Evolutionary conservation across 1,139 yeast species (phyloP), one percentile per base, ranked within the genome.

Genomic region (Magnusiomyces tetraspermus): DNA sequence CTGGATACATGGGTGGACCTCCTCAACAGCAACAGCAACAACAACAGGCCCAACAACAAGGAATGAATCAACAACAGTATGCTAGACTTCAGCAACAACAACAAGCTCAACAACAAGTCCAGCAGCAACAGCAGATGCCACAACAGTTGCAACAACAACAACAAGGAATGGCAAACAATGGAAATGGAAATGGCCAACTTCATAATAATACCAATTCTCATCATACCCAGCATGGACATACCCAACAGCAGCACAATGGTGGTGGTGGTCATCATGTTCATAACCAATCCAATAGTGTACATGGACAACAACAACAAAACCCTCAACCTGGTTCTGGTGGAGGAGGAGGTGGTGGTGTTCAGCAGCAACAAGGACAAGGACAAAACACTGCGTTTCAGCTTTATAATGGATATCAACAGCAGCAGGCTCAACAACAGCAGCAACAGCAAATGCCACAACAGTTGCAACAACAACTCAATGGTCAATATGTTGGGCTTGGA

Each of bases 151-250:
- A 36, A 6, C 30, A 41, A 8, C 45, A 41, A 13, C 24, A 41
- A 22, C 45, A 41, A 23, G 15, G 17, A 23, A 17, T 17, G 10
- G 21, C 13, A 22, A 23, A 41, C 30, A 41, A 41, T 41, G 17
- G n/a, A n/a, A 15, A 24, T 23, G 45, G 45, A 24, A 15, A 23
- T 41, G 13, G 23, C 17, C 45, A 41, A 22, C 45, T 22, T 22
- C 45, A 38, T 38, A n/a, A 38, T 11, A 38, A 19, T 38, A 21
- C n/a, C 11, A n/a, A 38, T 19, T 30, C 33, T 30, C 43, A 38
- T 17, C 26, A 42, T 42, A 10, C 30, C 30, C 49, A 46, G 24
- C 49, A 46, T 15, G 41, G 33, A 33, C 48, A 46, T 11, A 10
- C 17, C 3, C 48, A 46, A 22, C 48, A 46, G 21, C 48, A 31